Base-by-base conservation (phyloP, 164 flowering plant species). In the Liquidambar formosana region DNA sequence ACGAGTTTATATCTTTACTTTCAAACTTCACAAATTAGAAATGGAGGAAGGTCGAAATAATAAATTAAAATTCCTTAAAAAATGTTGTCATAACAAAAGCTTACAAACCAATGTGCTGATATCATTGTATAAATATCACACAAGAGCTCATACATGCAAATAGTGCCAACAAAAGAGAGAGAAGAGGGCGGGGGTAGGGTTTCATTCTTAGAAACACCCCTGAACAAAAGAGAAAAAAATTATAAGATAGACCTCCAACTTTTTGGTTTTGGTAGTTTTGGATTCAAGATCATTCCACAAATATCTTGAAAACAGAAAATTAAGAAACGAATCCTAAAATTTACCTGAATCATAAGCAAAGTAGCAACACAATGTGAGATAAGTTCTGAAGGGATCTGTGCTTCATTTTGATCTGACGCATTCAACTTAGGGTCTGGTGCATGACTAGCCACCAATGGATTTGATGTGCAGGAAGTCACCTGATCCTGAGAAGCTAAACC, bases 281-380 rank as follows among this genome's bases (percentile, higher is more conserved):
- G n/a, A n/a, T n/a, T n/a, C n/a, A n/a, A n/a, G n/a, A n/a, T n/a
- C n/a, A n/a, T n/a, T n/a, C n/a, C n/a, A n/a, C n/a, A n/a, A n/a
- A n/a, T n/a, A n/a, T n/a, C n/a, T n/a, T n/a, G n/a, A n/a, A n/a
- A n/a, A n/a, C n/a, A n/a, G n/a, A n/a, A n/a, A n/a, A n/a, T n/a
- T n/a, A n/a, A 33, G 41, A 6, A 33, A 33, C 41, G n/a, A n/a
- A 33, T 33, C 41, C 54, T 0, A 23, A 38, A 33, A 41, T 27
- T 73, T 73, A 89, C 93, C 89, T 86, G 91, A 78, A 89, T 83
- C 89, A 86, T 84, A 67, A 89, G 83, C 69, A 89, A 68, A 52
- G 91, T 82, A 4, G 89, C 81, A 15, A 87, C 83, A 69, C 91
- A 85, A 16, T 83, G 72, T 25, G 88, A 63, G 21, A 87, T 82